A percentile compares a stretch with the other conserved stretches of the same genome.
phyloP scores from a whole-genome alignment of 768 basidiomycete genomes.

The Xerocomellus chrysenteron region DNA sequence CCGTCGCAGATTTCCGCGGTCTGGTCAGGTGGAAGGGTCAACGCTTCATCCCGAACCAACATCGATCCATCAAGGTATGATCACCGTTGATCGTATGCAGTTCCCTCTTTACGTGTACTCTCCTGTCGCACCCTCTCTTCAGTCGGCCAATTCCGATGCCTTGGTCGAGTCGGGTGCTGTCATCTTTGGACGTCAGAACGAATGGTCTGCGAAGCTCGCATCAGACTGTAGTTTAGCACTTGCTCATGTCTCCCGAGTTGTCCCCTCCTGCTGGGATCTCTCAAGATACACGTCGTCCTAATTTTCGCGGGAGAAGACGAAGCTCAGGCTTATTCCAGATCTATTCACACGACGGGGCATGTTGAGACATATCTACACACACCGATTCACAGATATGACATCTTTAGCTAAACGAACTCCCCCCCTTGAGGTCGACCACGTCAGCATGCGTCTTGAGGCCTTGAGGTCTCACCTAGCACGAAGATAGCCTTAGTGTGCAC shows the following conservation, averaged over 20 bases:
- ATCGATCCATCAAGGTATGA: neutral
- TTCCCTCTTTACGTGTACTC: conserved; percentile 1
- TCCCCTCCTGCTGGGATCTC: neutral
- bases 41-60: neutral
- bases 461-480: conserved; percentile 2
- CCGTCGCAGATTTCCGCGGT: conserved; percentile 2
- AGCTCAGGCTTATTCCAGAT: conserved; percentile 2
- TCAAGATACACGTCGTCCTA: conserved; percentile 2
- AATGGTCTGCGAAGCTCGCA: neutral
- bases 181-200: neutral
- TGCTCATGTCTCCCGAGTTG: neutral
- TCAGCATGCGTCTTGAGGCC: conserved; percentile 9
- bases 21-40: neutral
- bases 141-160: neutral
- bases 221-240: neutral
- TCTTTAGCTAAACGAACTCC: conserved; percentile 6
- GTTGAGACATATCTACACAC: conserved; percentile 2
- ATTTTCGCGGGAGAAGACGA: conserved; percentile 31
- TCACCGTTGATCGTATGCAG: neutral
- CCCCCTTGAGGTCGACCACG: neutral
- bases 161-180: neutral
- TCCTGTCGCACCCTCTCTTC: neutral
- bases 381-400: conserved; percentile 7
- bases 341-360: conserved; percentile 20
- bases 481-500: neutral